Evolutionary conservation across 176 grass and related monocot species (phyloP), one percentile per base, ranked within the genome.

Genomic region (Pontederia crassipes): DNA sequence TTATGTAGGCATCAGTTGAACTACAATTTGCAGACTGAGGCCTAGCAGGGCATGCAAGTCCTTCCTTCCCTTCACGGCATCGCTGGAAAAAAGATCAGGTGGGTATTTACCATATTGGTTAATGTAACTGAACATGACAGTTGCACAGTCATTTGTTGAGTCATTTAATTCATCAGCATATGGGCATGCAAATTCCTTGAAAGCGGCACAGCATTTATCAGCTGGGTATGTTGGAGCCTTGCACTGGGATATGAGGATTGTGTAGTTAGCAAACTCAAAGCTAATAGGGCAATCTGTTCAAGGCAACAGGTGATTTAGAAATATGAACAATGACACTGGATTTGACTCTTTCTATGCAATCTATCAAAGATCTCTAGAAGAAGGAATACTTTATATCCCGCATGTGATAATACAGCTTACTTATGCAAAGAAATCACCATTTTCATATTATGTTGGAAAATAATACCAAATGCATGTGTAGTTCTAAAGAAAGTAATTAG

Each of bases 101-200:
- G 62, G 62, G 47, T 65, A 65, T 2, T n/a, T 26, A 1, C 62
- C 62, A 12, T 65, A 9, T 10, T 49, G 47, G 47, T 51, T 65
- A 48, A 65, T 65, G 62, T 65, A 65, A 50, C 12, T 65, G 62
- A 65, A 65, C 62, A 65, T 51, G 62, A 6, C 49, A 13, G 62
- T 9, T 28, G 62, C 62, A 24, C 62, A 65, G 11, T 65, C 12
- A 11, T 28, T 65, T 8, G 17, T 51, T 48, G 27, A 0, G 50
- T 65, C 62, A 49, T 65, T 65, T 24, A 65, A 12, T 28, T 65
- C 45, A 8, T 17, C 18, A 27, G 46, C 18, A 50, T 51, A 51
- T 9, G 62, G 62, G 62, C 62, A 65, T 17, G 62, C 62, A 8
- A 65, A 51, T 27, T 65, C 62, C 62, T 50, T 65, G 20, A 65